A percentile compares a stretch with the other conserved stretches of the same genome.
Conservation (phyloP, 495 filamentous ascomycete species). For the Copromyces sp. region DNA sequence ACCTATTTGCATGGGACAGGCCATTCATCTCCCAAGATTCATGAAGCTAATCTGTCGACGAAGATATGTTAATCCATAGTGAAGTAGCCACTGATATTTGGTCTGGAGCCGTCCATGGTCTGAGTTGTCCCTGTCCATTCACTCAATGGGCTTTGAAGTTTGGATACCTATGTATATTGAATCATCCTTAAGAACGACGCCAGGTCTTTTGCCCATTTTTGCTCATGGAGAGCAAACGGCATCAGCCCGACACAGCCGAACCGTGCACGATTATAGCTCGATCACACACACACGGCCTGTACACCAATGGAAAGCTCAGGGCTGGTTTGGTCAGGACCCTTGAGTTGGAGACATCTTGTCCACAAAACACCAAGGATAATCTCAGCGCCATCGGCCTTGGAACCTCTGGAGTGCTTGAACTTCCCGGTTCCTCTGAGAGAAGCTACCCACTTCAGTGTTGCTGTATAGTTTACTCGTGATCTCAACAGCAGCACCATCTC, state of each 20-base stretch:
- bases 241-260: not conserved
- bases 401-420: slow-evolving; percentile 64
- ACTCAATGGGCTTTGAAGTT: not conserved
- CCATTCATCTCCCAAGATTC: not conserved
- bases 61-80: not conserved
- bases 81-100: not conserved
- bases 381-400: slow-evolving; percentile 41
- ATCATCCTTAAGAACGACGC: too few species aligned
- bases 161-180: too few species aligned
- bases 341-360: not conserved
- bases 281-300: not conserved
- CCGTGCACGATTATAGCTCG: not conserved
- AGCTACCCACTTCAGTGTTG: slow-evolving; percentile 65
- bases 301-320: not conserved
- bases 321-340: not conserved
- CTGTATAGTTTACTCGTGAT: slow-evolving; percentile 90
- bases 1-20: not conserved
- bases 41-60: not conserved
- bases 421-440: slow-evolving; percentile 51
- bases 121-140: not conserved
- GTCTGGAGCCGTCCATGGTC: not conserved
- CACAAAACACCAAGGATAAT: slow-evolving; percentile 39
- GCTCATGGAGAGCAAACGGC: not conserved
- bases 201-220: not conserved
- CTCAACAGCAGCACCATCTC: slow-evolving; percentile 90